These are phyloP conservation scores for Candida wancherniae DNA, from an alignment of 805 yeast genomes.

Conservation along the genomic window DNA sequence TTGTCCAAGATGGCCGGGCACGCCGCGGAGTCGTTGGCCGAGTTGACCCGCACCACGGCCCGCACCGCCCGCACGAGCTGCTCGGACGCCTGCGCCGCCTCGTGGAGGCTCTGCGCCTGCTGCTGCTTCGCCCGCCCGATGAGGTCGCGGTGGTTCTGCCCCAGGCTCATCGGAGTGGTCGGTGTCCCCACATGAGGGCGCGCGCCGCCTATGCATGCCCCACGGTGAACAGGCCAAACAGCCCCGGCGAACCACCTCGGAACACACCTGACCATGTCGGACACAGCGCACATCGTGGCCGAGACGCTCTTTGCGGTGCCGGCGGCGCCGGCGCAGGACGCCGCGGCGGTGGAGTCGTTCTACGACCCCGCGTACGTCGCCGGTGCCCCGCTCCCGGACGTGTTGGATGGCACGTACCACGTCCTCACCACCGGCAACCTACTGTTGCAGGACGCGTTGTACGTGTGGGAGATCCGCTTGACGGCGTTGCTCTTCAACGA, in stretches of 20 bases:
- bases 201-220: too few relatives aligned
- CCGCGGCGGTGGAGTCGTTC: slow-evolving; percentile 2
- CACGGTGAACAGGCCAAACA: too few relatives aligned
- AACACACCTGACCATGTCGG: background rate
- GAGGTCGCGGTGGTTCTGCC: slow-evolving; percentile 14
- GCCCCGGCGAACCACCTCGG: background rate
- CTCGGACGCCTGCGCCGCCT: slow-evolving; percentile 23
- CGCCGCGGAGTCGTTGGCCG: slow-evolving; percentile 13
- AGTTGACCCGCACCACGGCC: slow-evolving; percentile 24
- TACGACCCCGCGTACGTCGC: slow-evolving; percentile 5
- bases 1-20: slow-evolving; percentile 25
- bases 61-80: slow-evolving; percentile 23
- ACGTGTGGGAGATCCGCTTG: slow-evolving; percentile 36
- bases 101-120: slow-evolving; percentile 25
- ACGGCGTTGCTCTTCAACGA: slow-evolving; percentile 26
- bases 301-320: slow-evolving; percentile 3
- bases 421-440: slow-evolving; percentile 5
- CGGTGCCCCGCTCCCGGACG: slow-evolving; percentile 6
- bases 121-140: slow-evolving; percentile 31
- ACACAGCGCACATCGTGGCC: background rate
- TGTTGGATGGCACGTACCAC: slow-evolving; percentile 11
- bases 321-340: slow-evolving; percentile 1
- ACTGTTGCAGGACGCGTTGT: slow-evolving; percentile 13
- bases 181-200: too few relatives aligned
- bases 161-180: background rate